Evolutionary conservation across 495 filamentous ascomycete species (phyloP).

Genomic region (Hyaloscypha finlandica): DNA sequence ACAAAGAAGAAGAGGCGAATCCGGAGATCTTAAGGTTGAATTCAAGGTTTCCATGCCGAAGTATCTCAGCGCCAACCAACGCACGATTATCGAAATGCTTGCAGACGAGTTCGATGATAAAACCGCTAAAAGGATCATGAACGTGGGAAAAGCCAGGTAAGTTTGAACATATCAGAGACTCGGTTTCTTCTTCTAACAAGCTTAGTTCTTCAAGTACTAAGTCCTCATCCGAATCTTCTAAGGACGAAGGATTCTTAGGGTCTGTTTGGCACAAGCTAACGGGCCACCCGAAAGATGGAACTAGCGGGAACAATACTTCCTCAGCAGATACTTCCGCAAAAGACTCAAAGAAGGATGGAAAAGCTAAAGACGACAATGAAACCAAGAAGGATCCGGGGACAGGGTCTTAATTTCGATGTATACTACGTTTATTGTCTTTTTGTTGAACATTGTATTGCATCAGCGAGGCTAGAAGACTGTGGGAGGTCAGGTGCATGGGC

Average conservation of each 20-base stretch:
- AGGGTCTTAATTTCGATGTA: slow-evolving; percentile 12
- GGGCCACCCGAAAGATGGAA: slow-evolving; percentile 59
- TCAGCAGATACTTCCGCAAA: slow-evolving; percentile 29
- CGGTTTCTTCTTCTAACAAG: background rate
- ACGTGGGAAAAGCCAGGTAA: slow-evolving; percentile 25
- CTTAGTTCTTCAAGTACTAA: slow-evolving; percentile 12
- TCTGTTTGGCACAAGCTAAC: slow-evolving; percentile 87
- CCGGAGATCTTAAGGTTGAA: slow-evolving; percentile 85
- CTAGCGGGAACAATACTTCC: slow-evolving; percentile 32
- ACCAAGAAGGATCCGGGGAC: slow-evolving; percentile 11
- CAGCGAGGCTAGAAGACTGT: slow-evolving; percentile 13
- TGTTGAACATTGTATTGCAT: slow-evolving; percentile 19
- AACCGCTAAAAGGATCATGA: slow-evolving; percentile 91
- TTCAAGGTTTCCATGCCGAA: slow-evolving; percentile 96
- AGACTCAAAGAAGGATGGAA: slow-evolving; percentile 25
- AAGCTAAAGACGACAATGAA: slow-evolving; percentile 16
- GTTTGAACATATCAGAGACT: background rate
- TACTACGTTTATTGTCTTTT: slow-evolving; percentile 4
- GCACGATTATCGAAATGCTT: slow-evolving; percentile 89
- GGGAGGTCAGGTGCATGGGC: slow-evolving; percentile 24
- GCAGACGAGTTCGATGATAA: slow-evolving; percentile 93
- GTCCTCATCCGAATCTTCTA: slow-evolving; percentile 43
- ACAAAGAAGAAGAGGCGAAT: slow-evolving; percentile 48
- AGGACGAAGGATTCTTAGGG: slow-evolving; percentile 84
- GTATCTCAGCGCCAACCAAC: slow-evolving; percentile 84